Conservation (phyloP, 768 basidiomycete species). For the Udeniomyces megalosporus region DNA sequence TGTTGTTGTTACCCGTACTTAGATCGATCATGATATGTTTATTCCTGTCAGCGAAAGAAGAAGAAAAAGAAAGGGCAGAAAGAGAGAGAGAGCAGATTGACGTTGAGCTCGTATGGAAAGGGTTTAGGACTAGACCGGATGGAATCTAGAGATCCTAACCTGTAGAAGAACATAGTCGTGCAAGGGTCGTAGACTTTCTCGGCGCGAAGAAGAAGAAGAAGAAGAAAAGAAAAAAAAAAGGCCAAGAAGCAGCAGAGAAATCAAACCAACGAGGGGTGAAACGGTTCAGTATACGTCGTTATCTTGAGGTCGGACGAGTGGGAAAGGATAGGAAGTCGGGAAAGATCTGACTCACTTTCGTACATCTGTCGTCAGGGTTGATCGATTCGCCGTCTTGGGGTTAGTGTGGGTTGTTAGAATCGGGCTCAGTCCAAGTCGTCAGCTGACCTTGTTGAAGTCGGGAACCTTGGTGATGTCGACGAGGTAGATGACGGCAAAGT, state of each 20-base stretch:
- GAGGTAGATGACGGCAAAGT: constrained; percentile 93
- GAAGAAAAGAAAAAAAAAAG: too few relatives aligned
- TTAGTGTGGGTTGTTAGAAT: background rate
- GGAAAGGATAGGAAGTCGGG: background rate
- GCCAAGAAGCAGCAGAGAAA: too few relatives aligned
- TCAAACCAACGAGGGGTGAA: background rate
- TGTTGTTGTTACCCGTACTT: constrained; percentile 99
- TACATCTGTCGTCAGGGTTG: constrained; percentile 88
- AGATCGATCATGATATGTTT: constrained; percentile 99
- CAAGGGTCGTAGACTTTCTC: constrained; percentile 66
- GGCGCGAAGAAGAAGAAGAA: background rate
- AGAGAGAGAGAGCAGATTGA: background rate
- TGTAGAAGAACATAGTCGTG: constrained; percentile 36
- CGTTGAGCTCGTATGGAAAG: too few relatives aligned
- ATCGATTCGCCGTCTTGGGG: too few relatives aligned
- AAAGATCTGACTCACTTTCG: constrained; percentile 46
- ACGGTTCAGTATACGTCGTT: too few relatives aligned
- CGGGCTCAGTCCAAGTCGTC: background rate
- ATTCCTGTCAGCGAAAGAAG: constrained; percentile 42
- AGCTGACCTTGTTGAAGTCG: constrained; percentile 85
- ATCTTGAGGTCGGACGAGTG: background rate
- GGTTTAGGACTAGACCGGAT: too few relatives aligned
- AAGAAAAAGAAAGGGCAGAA: background rate
- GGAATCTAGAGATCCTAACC: too few relatives aligned
- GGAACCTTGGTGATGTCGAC: constrained; percentile 92